Percentiles rank a stretch among this genome's conserved stretches.
Evolutionary conservation across 2,329 filamentous ascomycete species (phyloP).

Genomic region (Pseudovirgaria hyperparasitica): DNA sequence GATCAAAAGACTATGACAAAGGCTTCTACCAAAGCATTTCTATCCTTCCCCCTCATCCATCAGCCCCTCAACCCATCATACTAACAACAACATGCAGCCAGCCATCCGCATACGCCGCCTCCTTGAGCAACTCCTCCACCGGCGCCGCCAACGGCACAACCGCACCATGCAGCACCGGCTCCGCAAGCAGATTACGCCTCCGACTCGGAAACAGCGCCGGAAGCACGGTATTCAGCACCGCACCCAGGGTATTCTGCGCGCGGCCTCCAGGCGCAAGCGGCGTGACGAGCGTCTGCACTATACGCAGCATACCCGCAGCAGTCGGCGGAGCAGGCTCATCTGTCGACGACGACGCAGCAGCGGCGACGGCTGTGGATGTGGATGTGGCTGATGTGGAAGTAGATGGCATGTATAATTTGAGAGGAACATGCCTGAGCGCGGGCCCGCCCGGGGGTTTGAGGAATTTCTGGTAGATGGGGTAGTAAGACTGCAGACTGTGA

Average conservation of each 20-base stretch:
- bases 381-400: constrained; percentile 30
- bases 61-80: constrained; percentile 47
- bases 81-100: constrained; percentile 76
- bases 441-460: constrained; percentile 59
- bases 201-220: constrained; percentile 79
- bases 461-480: constrained; percentile 61
- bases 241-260: constrained; percentile 59
- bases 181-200: constrained; percentile 70
- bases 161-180: constrained; percentile 75
- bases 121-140: constrained; percentile 70
- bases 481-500: constrained; percentile 62
- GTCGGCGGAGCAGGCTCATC: constrained; percentile 2
- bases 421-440: constrained; percentile 63
- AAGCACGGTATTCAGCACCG: constrained; percentile 60
- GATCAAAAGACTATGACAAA: too few relatives aligned
- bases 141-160: constrained; percentile 67
- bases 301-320: constrained; percentile 28
- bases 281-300: constrained; percentile 61
- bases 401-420: constrained; percentile 71
- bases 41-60: too few relatives aligned
- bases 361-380: constrained; percentile 15
- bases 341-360: too few relatives aligned
- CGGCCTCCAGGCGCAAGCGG: constrained; percentile 23
- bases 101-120: constrained; percentile 80
- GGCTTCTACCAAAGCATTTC: too few relatives aligned